These are phyloP conservation scores for Colletotrichum sp. DNA, from an alignment of 2,329 filamentous ascomycete genomes.

Conservation along the genomic window DNA sequence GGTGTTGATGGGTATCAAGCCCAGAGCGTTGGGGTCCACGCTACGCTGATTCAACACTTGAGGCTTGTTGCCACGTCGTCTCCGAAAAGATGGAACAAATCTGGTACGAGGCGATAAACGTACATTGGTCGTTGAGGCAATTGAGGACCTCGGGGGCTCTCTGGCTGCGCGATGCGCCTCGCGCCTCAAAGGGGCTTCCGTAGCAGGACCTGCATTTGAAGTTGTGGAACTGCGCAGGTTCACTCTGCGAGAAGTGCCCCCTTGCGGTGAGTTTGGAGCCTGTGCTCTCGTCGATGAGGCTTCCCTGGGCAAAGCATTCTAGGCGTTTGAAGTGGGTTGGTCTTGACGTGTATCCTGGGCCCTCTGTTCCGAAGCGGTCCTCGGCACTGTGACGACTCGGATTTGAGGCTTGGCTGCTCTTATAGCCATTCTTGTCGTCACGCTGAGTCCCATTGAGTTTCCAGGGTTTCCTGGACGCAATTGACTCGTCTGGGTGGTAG, in stretches of 20 bases:
- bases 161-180: background rate
- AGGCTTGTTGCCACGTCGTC: background rate
- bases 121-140: background rate
- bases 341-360: background rate
- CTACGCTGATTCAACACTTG: conserved; percentile 6
- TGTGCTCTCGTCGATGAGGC: background rate
- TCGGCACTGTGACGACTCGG: background rate
- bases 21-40: background rate
- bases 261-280: background rate
- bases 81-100: background rate
- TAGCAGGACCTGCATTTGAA: background rate
- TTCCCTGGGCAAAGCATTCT: background rate
- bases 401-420: background rate
- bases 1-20: background rate
- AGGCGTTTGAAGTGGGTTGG: background rate
- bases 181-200: background rate
- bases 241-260: background rate
- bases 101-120: background rate
- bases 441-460: background rate
- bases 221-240: background rate
- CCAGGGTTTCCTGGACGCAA: background rate
- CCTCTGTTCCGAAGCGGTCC: background rate
- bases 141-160: background rate
- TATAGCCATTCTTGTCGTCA: background rate
- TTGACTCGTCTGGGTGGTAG: background rate